These are phyloP conservation scores for Fusarium praegraminearum DNA, from an alignment of 2,329 filamentous ascomycete species.

Conservation along the genomic window DNA sequence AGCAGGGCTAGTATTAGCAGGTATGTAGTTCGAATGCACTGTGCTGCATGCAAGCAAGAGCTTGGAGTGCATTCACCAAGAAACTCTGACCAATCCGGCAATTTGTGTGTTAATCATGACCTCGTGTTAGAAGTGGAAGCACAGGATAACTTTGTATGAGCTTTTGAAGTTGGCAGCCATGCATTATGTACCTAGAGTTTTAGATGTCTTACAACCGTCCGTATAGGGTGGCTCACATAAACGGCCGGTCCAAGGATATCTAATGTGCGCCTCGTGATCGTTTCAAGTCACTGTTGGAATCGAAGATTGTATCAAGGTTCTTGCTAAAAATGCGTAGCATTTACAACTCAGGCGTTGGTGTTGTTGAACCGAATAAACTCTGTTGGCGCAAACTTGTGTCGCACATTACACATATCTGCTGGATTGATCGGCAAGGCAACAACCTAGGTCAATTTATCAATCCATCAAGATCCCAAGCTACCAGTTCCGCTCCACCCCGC, in stretches of 20 bases:
- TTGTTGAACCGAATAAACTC: conserved; percentile 12
- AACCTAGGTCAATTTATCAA: conserved; percentile 3
- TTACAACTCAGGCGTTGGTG: neutral
- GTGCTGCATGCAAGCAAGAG: conserved; percentile 29
- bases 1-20: neutral
- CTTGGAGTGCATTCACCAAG: conserved; percentile 23
- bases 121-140: conserved; percentile 11
- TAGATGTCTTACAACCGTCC: conserved; percentile 25
- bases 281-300: neutral
- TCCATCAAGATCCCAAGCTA: conserved; percentile 19
- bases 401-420: neutral
- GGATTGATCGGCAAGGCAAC: conserved; percentile 22
- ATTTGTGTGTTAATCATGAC: conserved; percentile 14
- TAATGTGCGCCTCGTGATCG: conserved; percentile 4
- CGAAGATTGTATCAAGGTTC: neutral
- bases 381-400: conserved; percentile 9
- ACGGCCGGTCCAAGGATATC: neutral
- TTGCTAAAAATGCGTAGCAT: neutral
- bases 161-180: conserved; percentile 10
- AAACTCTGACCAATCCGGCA: neutral
- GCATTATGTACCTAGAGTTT: conserved; percentile 1
- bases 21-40: neutral
- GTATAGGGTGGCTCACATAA: neutral
- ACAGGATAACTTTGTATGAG: conserved; percentile 18
- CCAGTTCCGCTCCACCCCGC: conserved; percentile 36